These are phyloP conservation scores for Fusarium udum DNA, from an alignment of 2,329 filamentous ascomycete genomes.

Conservation along the genomic window DNA sequence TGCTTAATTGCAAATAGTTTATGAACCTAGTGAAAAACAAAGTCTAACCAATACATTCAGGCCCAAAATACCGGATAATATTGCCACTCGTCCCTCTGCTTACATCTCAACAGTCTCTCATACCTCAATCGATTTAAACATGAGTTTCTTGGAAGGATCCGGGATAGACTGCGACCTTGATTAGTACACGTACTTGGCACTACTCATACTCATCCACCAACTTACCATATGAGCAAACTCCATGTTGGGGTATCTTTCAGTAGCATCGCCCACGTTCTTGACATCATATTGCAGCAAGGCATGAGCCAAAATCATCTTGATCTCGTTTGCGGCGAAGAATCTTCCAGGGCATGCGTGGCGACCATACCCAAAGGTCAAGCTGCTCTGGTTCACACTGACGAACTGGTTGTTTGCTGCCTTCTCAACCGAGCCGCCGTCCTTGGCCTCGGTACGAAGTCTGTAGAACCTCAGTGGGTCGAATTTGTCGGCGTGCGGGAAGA, in stretches of 20 bases:
- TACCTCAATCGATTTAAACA: neutral
- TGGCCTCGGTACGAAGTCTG: neutral
- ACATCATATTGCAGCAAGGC: neutral
- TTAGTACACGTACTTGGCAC: rapidly evolving
- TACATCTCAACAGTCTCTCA: rapidly evolving
- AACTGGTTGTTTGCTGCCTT: neutral
- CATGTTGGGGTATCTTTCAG: neutral
- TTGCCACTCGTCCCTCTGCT: rapidly evolving
- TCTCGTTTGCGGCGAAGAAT: neutral
- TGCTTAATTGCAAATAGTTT: neutral
- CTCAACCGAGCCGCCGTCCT: neutral
- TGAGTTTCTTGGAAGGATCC: neutral
- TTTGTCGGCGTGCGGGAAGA: neutral
- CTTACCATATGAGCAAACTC: neutral
- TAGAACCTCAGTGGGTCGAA: conserved; percentile 1
- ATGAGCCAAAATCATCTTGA: neutral
- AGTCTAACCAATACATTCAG: neutral
- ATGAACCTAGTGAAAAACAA: neutral
- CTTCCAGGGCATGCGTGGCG: neutral
- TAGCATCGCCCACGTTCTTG: rapidly evolving
- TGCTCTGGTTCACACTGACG: neutral
- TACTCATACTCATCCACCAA: rapidly evolving
- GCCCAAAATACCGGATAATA: neutral
- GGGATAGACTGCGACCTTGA: rapidly evolving
- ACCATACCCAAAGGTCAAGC: neutral